Evolutionary conservation across 2,329 filamentous ascomycete genomes (phyloP), one percentile per base, ranked within the genome.

Genomic region (Cytospora chrysosperma): DNA sequence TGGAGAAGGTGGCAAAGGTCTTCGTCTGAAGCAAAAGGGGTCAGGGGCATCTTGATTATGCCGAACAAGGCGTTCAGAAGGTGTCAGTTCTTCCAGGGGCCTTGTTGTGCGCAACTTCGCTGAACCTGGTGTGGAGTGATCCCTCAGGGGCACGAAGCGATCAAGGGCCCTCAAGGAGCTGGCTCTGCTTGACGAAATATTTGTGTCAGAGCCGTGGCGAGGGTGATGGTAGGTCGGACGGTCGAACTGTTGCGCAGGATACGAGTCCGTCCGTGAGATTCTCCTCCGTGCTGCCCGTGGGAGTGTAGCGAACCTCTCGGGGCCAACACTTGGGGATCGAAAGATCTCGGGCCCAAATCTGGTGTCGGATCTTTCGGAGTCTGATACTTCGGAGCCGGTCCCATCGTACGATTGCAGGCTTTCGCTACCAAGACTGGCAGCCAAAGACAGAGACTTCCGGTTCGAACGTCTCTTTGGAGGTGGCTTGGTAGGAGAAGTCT

Each of bases 111-210:
- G 77, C 65, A 81, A 83, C 56, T 77, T 79, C 59, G 85, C 79
- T 2, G 74, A 71, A 2, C 72, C 61, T 10, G 78, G 71, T 21
- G 74, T 72, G 0, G 66, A 64, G 17, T 69, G 65, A 40, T 78
- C 73, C 64, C 81, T 75, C 10, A 72, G 71, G 15, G 83, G 80
- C 5, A 86, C 75, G 67, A 85, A 86, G 54, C 84, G 80, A 67
- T 86, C 82, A 3, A 77, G 73, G 6, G 65, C 64, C 10, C 69
- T 71, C 13, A 73, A 37, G 9, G 69, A 70, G 15, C 53, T 55
- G 49, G 32, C 53, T 32, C 57, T 63, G 1, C 47, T 34, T 13
- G 30, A 47, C 37, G 32, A 63, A 49, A 65, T n/a, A 17, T 21
- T 56, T 17, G 56, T 65, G 19, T 65, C 61, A 55, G 64, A 65